A percentile compares a stretch with the other conserved stretches of the same genome.
phyloP scores from a whole-genome alignment of 768 basidiomycete genomes.

The Pleurotus djamor region DNA sequence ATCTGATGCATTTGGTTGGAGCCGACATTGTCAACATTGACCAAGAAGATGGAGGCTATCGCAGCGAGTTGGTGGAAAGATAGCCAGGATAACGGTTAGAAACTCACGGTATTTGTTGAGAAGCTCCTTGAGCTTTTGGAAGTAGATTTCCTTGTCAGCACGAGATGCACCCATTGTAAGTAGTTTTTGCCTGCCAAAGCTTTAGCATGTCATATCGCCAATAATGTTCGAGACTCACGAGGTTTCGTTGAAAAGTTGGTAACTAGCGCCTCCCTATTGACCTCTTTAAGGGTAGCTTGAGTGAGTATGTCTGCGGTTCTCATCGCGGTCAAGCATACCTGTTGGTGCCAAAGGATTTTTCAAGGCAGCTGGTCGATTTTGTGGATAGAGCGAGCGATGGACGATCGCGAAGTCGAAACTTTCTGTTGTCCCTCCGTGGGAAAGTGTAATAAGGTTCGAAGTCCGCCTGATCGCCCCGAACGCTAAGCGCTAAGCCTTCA shows the following conservation, averaged over 20 bases:
- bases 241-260: conserved; percentile 18
- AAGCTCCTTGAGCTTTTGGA: conserved; percentile 91
- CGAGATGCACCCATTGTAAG: conserved; percentile 87
- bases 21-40: conserved; percentile 99
- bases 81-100: neutral
- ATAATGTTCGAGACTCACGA: conserved; percentile 8
- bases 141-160: conserved; percentile 89
- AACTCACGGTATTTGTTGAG: conserved; percentile 84
- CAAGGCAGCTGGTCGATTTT: conserved; percentile 63
- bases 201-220: conserved; percentile 13
- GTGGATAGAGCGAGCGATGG: conserved; percentile 18
- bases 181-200: conserved; percentile 23
- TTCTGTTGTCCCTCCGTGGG: conserved; percentile 34
- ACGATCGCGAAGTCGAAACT: conserved; percentile 13
- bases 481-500: neutral
- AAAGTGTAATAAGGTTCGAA: conserved; percentile 15
- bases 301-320: too few species aligned
- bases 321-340: conserved; percentile 39
- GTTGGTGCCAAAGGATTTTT: conserved; percentile 92
- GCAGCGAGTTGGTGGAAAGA: conserved; percentile 5
- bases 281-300: too few species aligned
- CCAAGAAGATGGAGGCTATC: conserved; percentile 96
- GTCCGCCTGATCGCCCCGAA: too few species aligned
- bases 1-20: conserved; percentile 99
- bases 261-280: conserved; percentile 89